Evolutionary conservation across 2,329 filamentous ascomycete genomes (phyloP).

Genomic region (Colletotrichum spaethianum): DNA sequence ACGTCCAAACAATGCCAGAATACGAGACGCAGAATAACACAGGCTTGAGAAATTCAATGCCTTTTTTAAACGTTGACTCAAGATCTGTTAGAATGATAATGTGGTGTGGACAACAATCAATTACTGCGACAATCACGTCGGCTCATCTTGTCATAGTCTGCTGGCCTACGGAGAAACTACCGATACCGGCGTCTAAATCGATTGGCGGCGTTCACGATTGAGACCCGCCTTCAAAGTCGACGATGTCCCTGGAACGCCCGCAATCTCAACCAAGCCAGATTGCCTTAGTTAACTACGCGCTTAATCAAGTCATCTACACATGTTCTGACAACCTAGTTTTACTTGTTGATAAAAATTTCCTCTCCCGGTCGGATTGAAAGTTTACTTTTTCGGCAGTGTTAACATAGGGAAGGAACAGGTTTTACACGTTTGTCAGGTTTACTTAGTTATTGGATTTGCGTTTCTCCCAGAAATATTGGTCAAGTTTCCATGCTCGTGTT

Average conservation of each 20-base stretch:
- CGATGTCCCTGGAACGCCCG: neutral
- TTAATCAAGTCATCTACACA: too few relatives aligned
- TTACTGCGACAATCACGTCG: neutral
- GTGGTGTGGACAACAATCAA: neutral
- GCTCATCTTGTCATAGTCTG: neutral
- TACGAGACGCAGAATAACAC: neutral
- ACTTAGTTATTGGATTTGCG: too few relatives aligned
- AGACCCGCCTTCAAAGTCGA: neutral
- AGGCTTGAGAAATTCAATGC: neutral
- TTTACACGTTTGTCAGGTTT: too few relatives aligned
- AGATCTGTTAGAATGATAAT: neutral
- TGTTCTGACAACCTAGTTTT: too few relatives aligned
- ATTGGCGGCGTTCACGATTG: conserved; percentile 13
- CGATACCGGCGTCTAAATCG: conserved; percentile 16
- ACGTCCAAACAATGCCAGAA: neutral
- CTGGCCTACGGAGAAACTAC: neutral
- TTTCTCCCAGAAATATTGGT: too few relatives aligned
- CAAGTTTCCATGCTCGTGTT: too few relatives aligned
- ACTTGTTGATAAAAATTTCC: too few relatives aligned
- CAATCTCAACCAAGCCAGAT: neutral
- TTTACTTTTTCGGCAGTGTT: too few relatives aligned
- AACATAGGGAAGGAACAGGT: too few relatives aligned
- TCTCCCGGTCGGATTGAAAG: too few relatives aligned
- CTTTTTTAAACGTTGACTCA: neutral
- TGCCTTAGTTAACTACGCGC: neutral